A percentile compares a stretch with the other conserved stretches of the same genome.
Evolutionary conservation across 768 basidiomycete genomes (phyloP).

Genomic region (Boletus rubroflammeus): DNA sequence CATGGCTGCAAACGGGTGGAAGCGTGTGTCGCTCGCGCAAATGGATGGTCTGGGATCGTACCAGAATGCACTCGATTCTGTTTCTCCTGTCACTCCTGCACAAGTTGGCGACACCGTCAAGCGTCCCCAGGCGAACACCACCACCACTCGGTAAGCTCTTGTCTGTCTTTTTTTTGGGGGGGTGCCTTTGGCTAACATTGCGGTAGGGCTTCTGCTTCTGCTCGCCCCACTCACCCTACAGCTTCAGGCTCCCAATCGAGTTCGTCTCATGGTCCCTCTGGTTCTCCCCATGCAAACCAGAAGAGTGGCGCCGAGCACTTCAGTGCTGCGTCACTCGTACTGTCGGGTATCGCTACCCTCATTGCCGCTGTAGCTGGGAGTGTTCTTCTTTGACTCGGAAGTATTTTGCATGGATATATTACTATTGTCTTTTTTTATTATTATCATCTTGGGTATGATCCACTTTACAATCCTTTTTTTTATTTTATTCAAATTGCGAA

Average conservation of each 20-base stretch:
- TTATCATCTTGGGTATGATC: not conserved
- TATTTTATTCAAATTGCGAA: not conserved
- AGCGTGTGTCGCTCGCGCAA: constrained; percentile 51
- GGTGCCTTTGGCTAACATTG: not conserved
- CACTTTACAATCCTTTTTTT: constrained; percentile 4
- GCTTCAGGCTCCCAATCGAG: constrained; percentile 3
- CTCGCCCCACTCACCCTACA: not conserved
- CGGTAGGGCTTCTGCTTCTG: constrained; percentile 4
- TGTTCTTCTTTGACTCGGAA: constrained; percentile 18
- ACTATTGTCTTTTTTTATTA: not conserved
- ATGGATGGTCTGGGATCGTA: constrained; percentile 41
- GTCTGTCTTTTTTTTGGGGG: not conserved
- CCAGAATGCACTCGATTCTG: constrained; percentile 41
- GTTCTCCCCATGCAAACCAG: constrained; percentile 29
- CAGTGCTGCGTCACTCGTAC: constrained; percentile 16
- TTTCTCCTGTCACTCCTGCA: constrained; percentile 27
- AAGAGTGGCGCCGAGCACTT: constrained; percentile 32
- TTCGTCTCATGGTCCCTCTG: constrained; percentile 14
- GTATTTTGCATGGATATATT: constrained; percentile 9
- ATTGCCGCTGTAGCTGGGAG: constrained; percentile 22
- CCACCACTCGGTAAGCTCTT: constrained; percentile 13
- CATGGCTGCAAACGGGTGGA: constrained; percentile 71
- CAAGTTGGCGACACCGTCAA: constrained; percentile 20
- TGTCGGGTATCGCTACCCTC: constrained; percentile 23
- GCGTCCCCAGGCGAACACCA: constrained; percentile 9